A percentile compares a stretch with the other conserved stretches of the same genome.
Evolutionary conservation across 2,329 filamentous ascomycete species (phyloP).

Genomic region (Hymenotorrendiella dingleyae): DNA sequence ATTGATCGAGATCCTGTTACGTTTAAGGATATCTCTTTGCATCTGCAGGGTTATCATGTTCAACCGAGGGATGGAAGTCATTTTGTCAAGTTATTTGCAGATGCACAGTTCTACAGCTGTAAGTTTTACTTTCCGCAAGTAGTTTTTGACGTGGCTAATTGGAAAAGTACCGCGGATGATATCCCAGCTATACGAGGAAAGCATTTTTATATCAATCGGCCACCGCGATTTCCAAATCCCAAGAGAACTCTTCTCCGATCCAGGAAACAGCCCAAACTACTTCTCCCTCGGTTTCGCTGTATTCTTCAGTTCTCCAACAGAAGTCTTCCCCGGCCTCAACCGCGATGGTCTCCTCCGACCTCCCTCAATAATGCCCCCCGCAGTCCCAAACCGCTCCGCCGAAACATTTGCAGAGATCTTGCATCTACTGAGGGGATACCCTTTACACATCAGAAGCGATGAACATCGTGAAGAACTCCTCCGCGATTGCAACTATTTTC

Average conservation of each 20-base stretch:
- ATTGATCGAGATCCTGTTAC: conserved; percentile 90
- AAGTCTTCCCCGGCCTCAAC: conserved; percentile 81
- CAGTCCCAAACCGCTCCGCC: conserved; percentile 74
- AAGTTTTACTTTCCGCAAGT: conserved; percentile 31
- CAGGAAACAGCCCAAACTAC: conserved; percentile 92
- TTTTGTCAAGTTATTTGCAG: conserved; percentile 88
- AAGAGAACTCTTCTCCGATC: conserved; percentile 75
- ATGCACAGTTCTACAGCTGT: conserved; percentile 91
- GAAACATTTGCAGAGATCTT: conserved; percentile 79
- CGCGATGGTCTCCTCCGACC: conserved; percentile 75
- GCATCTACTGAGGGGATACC: conserved; percentile 77
- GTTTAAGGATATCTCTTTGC: conserved; percentile 82
- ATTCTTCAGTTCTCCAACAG: conserved; percentile 74
- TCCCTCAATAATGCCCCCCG: conserved; percentile 77
- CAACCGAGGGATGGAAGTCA: conserved; percentile 74
- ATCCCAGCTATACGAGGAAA: conserved; percentile 84
- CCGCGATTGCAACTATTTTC: conserved; percentile 85
- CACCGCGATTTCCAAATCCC: conserved; percentile 84
- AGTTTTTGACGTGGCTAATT: conserved; percentile 9
- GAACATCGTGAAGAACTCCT: conserved; percentile 72
- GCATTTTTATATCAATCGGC: conserved; percentile 89
- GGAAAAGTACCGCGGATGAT: conserved; percentile 74
- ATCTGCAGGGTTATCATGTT: conserved; percentile 89
- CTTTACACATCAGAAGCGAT: conserved; percentile 68
- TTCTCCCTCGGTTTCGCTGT: conserved; percentile 86